These are phyloP conservation scores for Endoconidiophora laricicola DNA, from an alignment of 2,329 filamentous ascomycete genomes.

Conservation along the genomic window DNA sequence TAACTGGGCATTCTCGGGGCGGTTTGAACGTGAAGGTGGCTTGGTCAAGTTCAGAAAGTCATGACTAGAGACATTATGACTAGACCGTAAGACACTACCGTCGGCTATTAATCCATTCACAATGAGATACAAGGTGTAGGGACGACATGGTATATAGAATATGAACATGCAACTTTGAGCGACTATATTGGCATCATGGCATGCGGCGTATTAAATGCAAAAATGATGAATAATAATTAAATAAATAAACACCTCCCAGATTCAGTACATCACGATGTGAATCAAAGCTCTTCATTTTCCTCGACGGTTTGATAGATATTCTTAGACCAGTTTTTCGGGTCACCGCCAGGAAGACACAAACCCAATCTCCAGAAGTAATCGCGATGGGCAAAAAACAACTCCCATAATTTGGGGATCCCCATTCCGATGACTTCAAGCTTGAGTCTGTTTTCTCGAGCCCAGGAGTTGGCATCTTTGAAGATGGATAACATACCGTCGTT, in stretches of 20 bases:
- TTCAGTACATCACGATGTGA: too few species aligned
- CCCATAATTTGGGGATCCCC: constrained; percentile 52
- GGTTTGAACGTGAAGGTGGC: background rate
- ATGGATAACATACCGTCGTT: background rate
- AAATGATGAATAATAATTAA: too few species aligned
- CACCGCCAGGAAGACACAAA: constrained; percentile 69
- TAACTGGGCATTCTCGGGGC: constrained; percentile 1
- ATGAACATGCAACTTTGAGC: too few species aligned
- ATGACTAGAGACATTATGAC: background rate
- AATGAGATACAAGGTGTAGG: too few species aligned
- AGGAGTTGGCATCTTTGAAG: constrained; percentile 22
- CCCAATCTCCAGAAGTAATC: constrained; percentile 96
- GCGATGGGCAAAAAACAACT: constrained; percentile 80
- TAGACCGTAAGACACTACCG: too few species aligned
- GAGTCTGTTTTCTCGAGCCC: constrained; percentile 25
- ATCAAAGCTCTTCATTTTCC: constrained; percentile 24
- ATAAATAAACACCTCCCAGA: too few species aligned
- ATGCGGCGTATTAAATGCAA: too few species aligned
- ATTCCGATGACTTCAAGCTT: constrained; percentile 8
- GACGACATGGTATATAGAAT: too few species aligned
- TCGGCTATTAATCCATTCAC: too few species aligned
- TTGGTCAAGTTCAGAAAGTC: constrained; percentile 1
- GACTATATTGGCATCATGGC: too few species aligned
- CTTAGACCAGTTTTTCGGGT: constrained; percentile 49
- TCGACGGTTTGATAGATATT: constrained; percentile 27